Evolutionary conservation across 768 basidiomycete genomes (phyloP), one percentile per base, ranked within the genome.

Genomic region (Russula griseocarnosa): DNA sequence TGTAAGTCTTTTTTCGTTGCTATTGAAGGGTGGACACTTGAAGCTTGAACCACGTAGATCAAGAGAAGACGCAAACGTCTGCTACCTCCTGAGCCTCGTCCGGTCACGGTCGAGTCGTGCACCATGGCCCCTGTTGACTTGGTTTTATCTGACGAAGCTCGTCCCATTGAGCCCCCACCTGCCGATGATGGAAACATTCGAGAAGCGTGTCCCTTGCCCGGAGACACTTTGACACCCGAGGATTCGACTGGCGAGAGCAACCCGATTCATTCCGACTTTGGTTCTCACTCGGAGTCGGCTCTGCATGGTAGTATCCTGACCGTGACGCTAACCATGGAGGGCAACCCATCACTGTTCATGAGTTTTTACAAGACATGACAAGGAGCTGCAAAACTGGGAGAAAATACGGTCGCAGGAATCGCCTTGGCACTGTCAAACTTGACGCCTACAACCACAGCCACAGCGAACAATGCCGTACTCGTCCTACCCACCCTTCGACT

Each of bases 31-130:
- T 44, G 34, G 26, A 36, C 28, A 11, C 22, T 49, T 38, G 42
- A 30, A 30, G 5, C 28, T 30, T 30, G 30, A 44, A 11, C 8
- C 42, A 1, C 34, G 44, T 47, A 66, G 66, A 65, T 66, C 18
- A 66, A 51, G 58, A 52, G 46, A 36, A 64, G 58, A 30, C 66
- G 66, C 63, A 66, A 65, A 46, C 53, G 62, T 42, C 20, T 53
- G 22, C 36, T 9, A n/a, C 51, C 20, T 30, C 20, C 57, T 5
- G 56, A 47, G 26, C 56, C 62, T 52, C 44, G 30, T 40, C 7
- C 16, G 38, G 38, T 40, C 38, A 40, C 38, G 38, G 5, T 40
- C 38, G 16, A 18, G 16, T 5, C 32, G 16, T 54, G 22, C 32
- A 53, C 5, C 14, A 36, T 11, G 11, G 36, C 36, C 13, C 20